phyloP scores from a whole-genome alignment of 2,329 filamentous ascomycete genomes.

The Talaromyces sp. region DNA sequence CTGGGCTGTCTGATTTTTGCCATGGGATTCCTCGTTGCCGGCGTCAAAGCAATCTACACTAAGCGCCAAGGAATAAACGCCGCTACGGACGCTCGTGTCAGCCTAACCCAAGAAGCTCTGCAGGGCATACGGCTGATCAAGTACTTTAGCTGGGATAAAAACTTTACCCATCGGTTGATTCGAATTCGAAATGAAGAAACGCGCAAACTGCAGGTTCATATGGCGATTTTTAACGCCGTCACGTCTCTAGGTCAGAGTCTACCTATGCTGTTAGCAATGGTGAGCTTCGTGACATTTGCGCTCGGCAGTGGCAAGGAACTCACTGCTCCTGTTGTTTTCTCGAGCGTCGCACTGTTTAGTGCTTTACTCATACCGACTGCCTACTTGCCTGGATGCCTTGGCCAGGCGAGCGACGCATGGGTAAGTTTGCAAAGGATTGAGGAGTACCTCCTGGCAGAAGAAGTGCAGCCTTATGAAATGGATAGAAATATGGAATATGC shows the following conservation, averaged over 20 bases:
- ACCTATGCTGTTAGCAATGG: constrained; percentile 1
- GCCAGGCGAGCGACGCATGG: constrained; percentile 1
- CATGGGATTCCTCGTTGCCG: background rate
- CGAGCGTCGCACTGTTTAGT: background rate
- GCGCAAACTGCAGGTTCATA: background rate
- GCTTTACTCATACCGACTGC: background rate
- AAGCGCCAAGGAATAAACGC: background rate
- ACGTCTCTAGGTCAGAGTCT: background rate
- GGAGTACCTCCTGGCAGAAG: constrained; percentile 8
- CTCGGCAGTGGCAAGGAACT: background rate
- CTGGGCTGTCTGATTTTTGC: background rate
- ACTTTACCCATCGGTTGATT: background rate
- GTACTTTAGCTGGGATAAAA: constrained; percentile 10
- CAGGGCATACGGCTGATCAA: constrained; percentile 8
- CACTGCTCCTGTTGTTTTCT: constrained; percentile 4
- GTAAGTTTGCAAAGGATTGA: background rate
- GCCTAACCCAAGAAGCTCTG: constrained; percentile 4
- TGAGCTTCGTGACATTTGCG: constrained; percentile 1
- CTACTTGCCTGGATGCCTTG: constrained; percentile 1
- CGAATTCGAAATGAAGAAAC: background rate
- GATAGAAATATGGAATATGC: constrained; percentile 3
- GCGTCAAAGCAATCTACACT: background rate
- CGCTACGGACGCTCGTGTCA: constrained; percentile 4
- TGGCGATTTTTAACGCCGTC: background rate
- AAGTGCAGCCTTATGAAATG: background rate